Base-by-base conservation (phyloP, 2,329 filamentous ascomycete species). In the Cladosporium colombiae region DNA sequence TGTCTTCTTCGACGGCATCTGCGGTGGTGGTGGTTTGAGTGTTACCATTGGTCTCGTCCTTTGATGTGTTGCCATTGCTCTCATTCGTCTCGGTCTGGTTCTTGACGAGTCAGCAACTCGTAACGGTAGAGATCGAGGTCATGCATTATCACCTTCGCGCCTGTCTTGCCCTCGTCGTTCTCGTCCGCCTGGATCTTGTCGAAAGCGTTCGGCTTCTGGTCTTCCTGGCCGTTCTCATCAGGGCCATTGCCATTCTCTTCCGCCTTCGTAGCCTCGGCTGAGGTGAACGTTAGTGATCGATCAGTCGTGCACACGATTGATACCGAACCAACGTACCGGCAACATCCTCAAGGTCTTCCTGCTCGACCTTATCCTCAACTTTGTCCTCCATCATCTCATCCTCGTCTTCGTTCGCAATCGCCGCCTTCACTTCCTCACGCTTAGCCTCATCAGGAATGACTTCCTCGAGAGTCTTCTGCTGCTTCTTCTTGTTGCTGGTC, bases 401-500 rank as follows among this genome's bases (percentile, higher is more conserved):
- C 6, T 14, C 64, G 6, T 37, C 21, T n/a, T 59, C 63, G n/a
- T 65, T 63, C 35, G 60, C 50, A 23, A 56, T 14, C 10, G 61
- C 50, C 18, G 21, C 55, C n/a, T 25, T 77, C 66, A 18, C 62
- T 21, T 66, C 71, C 21, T 52, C 64, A 21, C 44, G 57, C 33
- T 62, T 65, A 37, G 71, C 70, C 14, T 68, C 69, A 27, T 89
- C 72, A 11, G 77, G 76, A 50, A 85, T 74, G 0, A 79, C 81
- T 68, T 86, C 82, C 66, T 87, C 84, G 37, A 86, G 78, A 0
- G 82, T 85, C 69, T 81, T 81, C 71, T 87, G 84, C 66, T 80
- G 79, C 69, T 80, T 82, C 18, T 72, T 78, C 69, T 82, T 81
- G 16, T 78, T 71, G 46, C 77, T 68, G 21, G 66, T 64, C 2